Conservation (phyloP, 768 basidiomycete genomes). For the Pleurotus salmoneostramineus region DNA sequence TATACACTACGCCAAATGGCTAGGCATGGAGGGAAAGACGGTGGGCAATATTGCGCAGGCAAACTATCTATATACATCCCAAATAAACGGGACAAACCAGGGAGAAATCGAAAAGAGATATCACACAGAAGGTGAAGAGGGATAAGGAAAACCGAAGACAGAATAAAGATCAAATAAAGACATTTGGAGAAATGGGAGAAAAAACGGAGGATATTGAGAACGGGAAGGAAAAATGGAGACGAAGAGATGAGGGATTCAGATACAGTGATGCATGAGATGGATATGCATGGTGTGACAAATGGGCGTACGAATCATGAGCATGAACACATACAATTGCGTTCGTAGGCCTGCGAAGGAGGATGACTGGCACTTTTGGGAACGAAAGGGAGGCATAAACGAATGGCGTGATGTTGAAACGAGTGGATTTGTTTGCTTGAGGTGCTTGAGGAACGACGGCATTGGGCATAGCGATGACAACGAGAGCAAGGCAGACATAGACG, state of each 20-base stretch:
- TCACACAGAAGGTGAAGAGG: slow-evolving; percentile 12
- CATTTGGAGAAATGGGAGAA: slow-evolving; percentile 10
- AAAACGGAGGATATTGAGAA: slow-evolving; percentile 12
- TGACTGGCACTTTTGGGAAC: not conserved
- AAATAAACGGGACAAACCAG: slow-evolving; percentile 22
- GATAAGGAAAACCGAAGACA: slow-evolving; percentile 15
- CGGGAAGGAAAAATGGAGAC: slow-evolving; percentile 11
- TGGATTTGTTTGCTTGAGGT: not conserved
- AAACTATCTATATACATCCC: slow-evolving; percentile 9
- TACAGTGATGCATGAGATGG: slow-evolving; percentile 3
- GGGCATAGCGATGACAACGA: slow-evolving; percentile 9
- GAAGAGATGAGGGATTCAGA: slow-evolving; percentile 14
- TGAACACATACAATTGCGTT: slow-evolving; percentile 17
- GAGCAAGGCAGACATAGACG: slow-evolving; percentile 10
- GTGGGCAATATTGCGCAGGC: slow-evolving; percentile 12
- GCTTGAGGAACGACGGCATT: not conserved
- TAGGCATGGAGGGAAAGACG: slow-evolving; percentile 14
- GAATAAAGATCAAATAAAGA: slow-evolving; percentile 10
- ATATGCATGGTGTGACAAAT: slow-evolving; percentile 6
- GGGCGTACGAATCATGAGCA: slow-evolving; percentile 16
- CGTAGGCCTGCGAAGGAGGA: not conserved
- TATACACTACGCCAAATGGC: slow-evolving; percentile 7
- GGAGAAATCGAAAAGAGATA: slow-evolving; percentile 12
- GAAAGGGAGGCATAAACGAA: not conserved
- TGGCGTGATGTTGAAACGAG: slow-evolving; percentile 3